Evolutionary conservation across 2,329 filamentous ascomycete species (phyloP).

Genomic region (Xylaria hypoxylon): DNA sequence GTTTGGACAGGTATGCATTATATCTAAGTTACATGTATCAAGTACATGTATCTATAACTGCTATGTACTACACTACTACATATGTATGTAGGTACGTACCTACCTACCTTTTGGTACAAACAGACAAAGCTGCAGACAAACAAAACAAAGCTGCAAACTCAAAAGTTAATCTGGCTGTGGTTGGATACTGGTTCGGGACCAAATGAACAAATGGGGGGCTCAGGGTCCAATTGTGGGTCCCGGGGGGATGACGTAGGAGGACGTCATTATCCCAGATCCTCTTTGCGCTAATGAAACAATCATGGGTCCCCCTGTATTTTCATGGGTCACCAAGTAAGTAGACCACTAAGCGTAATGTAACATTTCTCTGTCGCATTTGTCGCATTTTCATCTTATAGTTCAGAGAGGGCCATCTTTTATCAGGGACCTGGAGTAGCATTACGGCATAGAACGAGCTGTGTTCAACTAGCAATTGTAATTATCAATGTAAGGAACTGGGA

Average conservation of each 20-base stretch:
- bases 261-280: conserved; percentile 32
- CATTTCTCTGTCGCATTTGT: background rate
- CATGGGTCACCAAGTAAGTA: conserved; percentile 14
- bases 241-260: conserved; percentile 29
- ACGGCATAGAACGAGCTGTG: background rate
- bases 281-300: conserved; percentile 15
- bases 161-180: conserved; percentile 23
- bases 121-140: background rate
- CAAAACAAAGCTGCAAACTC: conserved; percentile 1
- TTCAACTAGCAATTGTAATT: background rate
- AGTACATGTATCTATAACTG: background rate
- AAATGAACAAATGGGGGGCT: conserved; percentile 13
- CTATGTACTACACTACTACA: no score
- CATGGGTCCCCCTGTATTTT: conserved; percentile 9
- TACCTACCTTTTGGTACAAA: no score
- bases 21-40: no score
- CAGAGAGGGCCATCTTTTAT: background rate
- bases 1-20: no score
- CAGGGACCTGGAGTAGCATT: background rate
- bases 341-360: background rate
- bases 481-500: background rate
- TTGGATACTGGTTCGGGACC: conserved; percentile 6
- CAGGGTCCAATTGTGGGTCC: conserved; percentile 30
- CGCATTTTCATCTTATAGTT: background rate
- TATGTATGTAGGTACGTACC: no score